A percentile compares a stretch with the other conserved stretches of the same genome.
These are phyloP conservation scores for Acephala macrosclerotiorum DNA, from an alignment of 2,329 filamentous ascomycete genomes.

Conservation along the genomic window DNA sequence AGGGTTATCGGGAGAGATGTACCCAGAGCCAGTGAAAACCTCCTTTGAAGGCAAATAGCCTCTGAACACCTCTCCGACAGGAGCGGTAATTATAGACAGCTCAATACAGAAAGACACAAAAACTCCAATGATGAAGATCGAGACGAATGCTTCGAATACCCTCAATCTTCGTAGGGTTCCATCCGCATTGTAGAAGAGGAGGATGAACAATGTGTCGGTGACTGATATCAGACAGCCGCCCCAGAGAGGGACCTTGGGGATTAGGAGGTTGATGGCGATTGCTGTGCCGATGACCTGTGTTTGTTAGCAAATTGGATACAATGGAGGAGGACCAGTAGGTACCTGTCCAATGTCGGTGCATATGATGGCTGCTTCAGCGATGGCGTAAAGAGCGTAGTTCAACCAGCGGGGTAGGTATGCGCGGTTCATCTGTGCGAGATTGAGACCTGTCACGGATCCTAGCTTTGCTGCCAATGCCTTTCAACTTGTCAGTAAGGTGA, in stretches of 20 bases:
- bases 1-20: conserved; percentile 25
- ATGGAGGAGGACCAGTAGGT: not conserved
- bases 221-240: conserved; percentile 73
- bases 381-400: conserved; percentile 57
- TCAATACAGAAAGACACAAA: conserved; percentile 74
- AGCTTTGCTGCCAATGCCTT: conserved; percentile 61
- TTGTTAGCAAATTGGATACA: not conserved
- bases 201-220: conserved; percentile 69
- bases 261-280: conserved; percentile 70
- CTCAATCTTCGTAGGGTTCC: conserved; percentile 63
- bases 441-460: conserved; percentile 58
- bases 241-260: conserved; percentile 67
- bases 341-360: conserved; percentile 34
- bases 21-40: conserved; percentile 62
- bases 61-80: conserved; percentile 62
- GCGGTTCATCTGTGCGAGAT: conserved; percentile 59
- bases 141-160: conserved; percentile 68
- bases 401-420: conserved; percentile 58
- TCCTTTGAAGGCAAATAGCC: conserved; percentile 68
- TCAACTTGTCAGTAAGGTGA: not conserved
- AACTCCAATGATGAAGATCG: conserved; percentile 67
- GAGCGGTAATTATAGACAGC: conserved; percentile 63
- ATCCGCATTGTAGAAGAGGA: conserved; percentile 68
- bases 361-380: conserved; percentile 54
- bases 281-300: conserved; percentile 71